These are phyloP conservation scores for Haplographium delicatum DNA, from an alignment of 495 filamentous ascomycete species.

Conservation along the genomic window DNA sequence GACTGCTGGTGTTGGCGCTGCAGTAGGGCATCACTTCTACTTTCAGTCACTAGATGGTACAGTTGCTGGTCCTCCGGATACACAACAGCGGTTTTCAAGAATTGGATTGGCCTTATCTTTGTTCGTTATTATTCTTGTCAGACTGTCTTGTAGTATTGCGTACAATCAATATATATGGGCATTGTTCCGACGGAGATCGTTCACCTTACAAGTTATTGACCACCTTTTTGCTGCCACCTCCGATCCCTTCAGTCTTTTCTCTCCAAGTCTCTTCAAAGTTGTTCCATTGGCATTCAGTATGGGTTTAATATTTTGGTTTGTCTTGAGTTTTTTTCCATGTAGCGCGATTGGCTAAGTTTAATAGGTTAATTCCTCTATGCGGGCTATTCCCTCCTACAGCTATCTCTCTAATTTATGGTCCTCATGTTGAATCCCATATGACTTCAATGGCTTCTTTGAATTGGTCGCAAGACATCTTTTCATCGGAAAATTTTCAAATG, in stretches of 20 bases:
- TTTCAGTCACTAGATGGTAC: slow-evolving; percentile 12
- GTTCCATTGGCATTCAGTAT: background rate
- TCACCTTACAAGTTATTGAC: slow-evolving; percentile 10
- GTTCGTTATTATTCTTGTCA: slow-evolving; percentile 7
- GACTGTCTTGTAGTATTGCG: slow-evolving; percentile 1
- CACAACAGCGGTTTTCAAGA: slow-evolving; percentile 7
- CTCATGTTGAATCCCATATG: background rate
- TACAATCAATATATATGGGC: slow-evolving; percentile 21
- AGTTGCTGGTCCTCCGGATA: background rate
- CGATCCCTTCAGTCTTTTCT: slow-evolving; percentile 4
- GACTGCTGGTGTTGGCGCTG: background rate
- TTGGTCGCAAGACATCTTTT: background rate
- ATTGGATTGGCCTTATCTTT: slow-evolving; percentile 17
- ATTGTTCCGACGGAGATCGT: slow-evolving; percentile 9
- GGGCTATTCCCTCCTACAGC: background rate
- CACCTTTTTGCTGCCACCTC: slow-evolving; percentile 9
- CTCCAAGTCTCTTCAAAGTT: slow-evolving; percentile 1
- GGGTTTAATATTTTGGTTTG: slow-evolving; percentile 1
- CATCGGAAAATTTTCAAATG: too few species aligned
- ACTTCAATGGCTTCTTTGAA: background rate
- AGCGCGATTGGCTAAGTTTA: too few species aligned
- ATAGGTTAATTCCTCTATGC: too few species aligned
- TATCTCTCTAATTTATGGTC: background rate
- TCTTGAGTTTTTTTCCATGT: too few species aligned
- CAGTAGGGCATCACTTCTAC: slow-evolving; percentile 17